These are phyloP conservation scores for Pogostemon cablin DNA, from an alignment of 257 asterid genomes.

Conservation along the genomic window DNA sequence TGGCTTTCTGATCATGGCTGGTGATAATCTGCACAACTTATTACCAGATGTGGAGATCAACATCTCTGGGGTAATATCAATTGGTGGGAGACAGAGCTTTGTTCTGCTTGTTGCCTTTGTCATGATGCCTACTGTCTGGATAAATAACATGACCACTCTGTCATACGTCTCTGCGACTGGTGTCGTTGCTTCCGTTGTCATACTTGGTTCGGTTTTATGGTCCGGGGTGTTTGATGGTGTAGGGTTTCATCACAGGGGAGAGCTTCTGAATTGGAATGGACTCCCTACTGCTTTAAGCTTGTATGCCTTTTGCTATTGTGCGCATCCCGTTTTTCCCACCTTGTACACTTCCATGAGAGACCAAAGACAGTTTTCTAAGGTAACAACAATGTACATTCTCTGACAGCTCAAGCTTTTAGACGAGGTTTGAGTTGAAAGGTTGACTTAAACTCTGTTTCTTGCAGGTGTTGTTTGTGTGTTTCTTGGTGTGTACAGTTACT, in stretches of 20 bases:
- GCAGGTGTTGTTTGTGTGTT: constrained; percentile 58
- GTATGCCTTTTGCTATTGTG: constrained; percentile 66
- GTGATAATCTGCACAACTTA: constrained; percentile 54
- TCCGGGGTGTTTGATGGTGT: constrained; percentile 42
- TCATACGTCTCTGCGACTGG: constrained; percentile 69
- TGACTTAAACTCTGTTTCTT: background rate
- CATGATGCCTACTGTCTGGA: constrained; percentile 57
- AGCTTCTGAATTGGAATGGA: constrained; percentile 52
- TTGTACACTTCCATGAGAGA: constrained; percentile 63
- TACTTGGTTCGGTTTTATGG: constrained; percentile 56
- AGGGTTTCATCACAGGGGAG: constrained; percentile 51
- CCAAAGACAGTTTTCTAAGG: constrained; percentile 54
- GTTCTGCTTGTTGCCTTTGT: constrained; percentile 43
- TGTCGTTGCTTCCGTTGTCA: constrained; percentile 54
- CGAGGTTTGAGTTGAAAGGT: background rate
- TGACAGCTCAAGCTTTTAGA: background rate
- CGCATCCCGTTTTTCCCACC: constrained; percentile 79
- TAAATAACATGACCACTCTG: constrained; percentile 54
- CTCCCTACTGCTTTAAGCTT: constrained; percentile 68
- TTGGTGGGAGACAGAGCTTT: constrained; percentile 47
- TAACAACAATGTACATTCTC: constrained; percentile 19
- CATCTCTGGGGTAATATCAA: constrained; percentile 23
- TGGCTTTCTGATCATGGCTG: constrained; percentile 62
- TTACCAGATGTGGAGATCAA: constrained; percentile 37
- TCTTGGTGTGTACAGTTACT: constrained; percentile 44